A percentile compares a stretch with the other conserved stretches of the same genome.
Conservation (phyloP, 495 filamentous ascomycete species). For the Neurospora terricola region DNA sequence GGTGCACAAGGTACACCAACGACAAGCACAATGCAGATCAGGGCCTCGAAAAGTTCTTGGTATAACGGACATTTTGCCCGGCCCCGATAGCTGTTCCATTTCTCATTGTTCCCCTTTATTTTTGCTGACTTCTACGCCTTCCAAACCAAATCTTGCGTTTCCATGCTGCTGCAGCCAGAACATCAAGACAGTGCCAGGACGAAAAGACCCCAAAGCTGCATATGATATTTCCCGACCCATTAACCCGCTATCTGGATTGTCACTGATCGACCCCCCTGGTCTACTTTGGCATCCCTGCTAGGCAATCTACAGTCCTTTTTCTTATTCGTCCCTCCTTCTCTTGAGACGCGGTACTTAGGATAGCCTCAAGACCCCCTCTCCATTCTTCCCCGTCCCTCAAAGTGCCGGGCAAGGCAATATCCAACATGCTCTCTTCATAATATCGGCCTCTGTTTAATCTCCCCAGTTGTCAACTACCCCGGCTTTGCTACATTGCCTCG, state of each 20-base stretch:
- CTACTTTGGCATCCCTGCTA: slow-evolving; percentile 17
- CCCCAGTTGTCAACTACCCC: slow-evolving; percentile 22
- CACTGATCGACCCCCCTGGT: slow-evolving; percentile 12
- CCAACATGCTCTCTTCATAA: slow-evolving; percentile 18
- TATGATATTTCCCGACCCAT: slow-evolving; percentile 17
- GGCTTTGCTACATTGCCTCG: slow-evolving; percentile 27
- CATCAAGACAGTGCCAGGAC: background rate
- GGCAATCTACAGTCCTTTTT: slow-evolving; percentile 17
- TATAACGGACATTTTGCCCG: background rate
- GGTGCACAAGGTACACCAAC: background rate
- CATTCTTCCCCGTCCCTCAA: slow-evolving; percentile 9
- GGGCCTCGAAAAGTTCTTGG: background rate
- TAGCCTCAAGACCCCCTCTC: slow-evolving; percentile 4
- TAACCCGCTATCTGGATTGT: slow-evolving; percentile 22
- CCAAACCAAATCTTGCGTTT: slow-evolving; percentile 1
- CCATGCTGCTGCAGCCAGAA: background rate
- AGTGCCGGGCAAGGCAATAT: slow-evolving; percentile 8
- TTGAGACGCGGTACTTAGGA: slow-evolving; percentile 13
- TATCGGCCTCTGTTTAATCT: slow-evolving; percentile 15
- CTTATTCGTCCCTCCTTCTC: slow-evolving; percentile 3
- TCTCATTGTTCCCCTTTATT: background rate
- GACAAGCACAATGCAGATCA: background rate
- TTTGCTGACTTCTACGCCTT: background rate
- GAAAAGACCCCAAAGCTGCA: background rate
- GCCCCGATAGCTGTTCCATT: background rate